phyloP scores from a whole-genome alignment of 352 stramenopile species.

The Globisporangium cystogenes region DNA sequence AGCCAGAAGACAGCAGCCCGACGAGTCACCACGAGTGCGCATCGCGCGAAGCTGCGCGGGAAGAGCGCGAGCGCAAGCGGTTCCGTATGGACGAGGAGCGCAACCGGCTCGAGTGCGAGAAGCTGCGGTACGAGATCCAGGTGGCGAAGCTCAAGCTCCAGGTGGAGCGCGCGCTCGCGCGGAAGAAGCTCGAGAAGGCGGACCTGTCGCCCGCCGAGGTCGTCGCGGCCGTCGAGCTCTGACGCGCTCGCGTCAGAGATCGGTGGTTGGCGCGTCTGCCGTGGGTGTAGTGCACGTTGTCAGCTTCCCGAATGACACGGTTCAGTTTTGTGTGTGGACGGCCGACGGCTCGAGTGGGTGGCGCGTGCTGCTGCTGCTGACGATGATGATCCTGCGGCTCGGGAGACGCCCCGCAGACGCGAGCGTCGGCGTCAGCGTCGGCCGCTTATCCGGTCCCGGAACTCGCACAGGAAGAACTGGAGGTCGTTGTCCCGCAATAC shows the following conservation, averaged over 20 bases:
- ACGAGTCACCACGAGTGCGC: constrained; percentile 38
- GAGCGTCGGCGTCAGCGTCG: not conserved
- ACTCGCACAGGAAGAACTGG: constrained; percentile 52
- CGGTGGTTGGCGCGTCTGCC: not conserved
- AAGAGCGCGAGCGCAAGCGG: constrained; percentile 57
- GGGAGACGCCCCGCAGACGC: no score
- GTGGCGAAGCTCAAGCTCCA: constrained; percentile 38
- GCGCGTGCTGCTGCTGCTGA: not conserved
- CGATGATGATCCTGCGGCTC: no score
- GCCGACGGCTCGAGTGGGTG: not conserved
- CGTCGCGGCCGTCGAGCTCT: constrained; percentile 13
- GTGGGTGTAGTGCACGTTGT: not conserved
- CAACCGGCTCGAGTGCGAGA: constrained; percentile 56
- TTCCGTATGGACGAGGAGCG: constrained; percentile 60
- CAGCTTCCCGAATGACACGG: not conserved
- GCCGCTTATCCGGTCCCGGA: constrained; percentile 37
- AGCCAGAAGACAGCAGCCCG: constrained; percentile 21
- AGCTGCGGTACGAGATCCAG: constrained; percentile 56
- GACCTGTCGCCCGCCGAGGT: constrained; percentile 37
- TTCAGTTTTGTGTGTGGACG: not conserved
- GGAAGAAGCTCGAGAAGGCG: constrained; percentile 45
- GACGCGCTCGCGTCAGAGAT: not conserved
- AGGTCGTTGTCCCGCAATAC: constrained; percentile 57
- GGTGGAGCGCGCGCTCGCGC: constrained; percentile 45
- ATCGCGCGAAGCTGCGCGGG: constrained; percentile 44